These are phyloP conservation scores for Phlebiopsis flavidoalba DNA, from an alignment of 768 basidiomycete genomes.

Conservation along the genomic window DNA sequence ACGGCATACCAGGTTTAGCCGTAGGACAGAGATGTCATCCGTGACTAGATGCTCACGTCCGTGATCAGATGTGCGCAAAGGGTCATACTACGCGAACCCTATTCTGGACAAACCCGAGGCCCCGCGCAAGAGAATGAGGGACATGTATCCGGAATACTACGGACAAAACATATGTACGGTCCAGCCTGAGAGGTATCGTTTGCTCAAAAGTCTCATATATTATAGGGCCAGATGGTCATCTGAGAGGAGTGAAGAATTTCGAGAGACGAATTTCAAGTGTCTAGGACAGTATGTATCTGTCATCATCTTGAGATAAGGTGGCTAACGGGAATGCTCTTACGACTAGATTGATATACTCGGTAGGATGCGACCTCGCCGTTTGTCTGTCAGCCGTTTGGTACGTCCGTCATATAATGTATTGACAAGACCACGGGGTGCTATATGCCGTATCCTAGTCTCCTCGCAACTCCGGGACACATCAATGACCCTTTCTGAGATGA, in stretches of 20 bases:
- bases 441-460: slow-evolving; percentile 39
- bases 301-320: neutral
- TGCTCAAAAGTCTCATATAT: neutral
- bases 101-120: slow-evolving; percentile 61
- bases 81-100: slow-evolving; percentile 92
- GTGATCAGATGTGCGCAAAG: slow-evolving; percentile 72
- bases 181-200: neutral
- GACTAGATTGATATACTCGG: slow-evolving; percentile 68
- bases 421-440: neutral
- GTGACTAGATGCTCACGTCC: neutral
- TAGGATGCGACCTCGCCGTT: slow-evolving; percentile 77
- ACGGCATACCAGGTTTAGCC: slow-evolving; percentile 72
- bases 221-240: slow-evolving; percentile 56
- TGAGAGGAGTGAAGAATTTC: slow-evolving; percentile 65
- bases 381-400: slow-evolving; percentile 92
- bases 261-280: slow-evolving; percentile 87
- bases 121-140: slow-evolving; percentile 40
- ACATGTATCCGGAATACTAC: slow-evolving; percentile 78
- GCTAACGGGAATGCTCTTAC: neutral
- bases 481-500: slow-evolving; percentile 65
- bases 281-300: slow-evolving; percentile 51
- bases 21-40: neutral
- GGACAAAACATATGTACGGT: slow-evolving; percentile 76
- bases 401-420: slow-evolving; percentile 11
- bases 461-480: slow-evolving; percentile 60